Evolutionary conservation across 345 rosid species (phyloP).

Genomic region (Syzygium oleosum): DNA sequence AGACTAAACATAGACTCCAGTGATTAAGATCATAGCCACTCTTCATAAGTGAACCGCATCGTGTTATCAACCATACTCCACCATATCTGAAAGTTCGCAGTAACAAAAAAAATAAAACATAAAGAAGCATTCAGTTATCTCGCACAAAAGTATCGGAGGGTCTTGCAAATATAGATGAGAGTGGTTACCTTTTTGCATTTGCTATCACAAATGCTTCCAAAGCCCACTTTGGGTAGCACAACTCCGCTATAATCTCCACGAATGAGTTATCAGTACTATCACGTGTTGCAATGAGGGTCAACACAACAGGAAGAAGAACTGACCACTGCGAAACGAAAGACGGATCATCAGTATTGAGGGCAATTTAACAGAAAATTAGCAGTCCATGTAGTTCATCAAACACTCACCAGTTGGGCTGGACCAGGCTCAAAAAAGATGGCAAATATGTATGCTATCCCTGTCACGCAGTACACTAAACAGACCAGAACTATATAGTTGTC

Average conservation of each 20-base stretch:
- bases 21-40: conserved; percentile 60
- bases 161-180: neutral
- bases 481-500: conserved; percentile 76
- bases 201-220: conserved; percentile 90
- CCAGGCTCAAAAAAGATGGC: conserved; percentile 79
- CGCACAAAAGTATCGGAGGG: neutral
- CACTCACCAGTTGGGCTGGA: conserved; percentile 94
- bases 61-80: conserved; percentile 95
- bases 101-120: neutral
- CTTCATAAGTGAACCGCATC: conserved; percentile 71
- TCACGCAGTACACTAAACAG: conserved; percentile 90
- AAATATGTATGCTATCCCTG: conserved; percentile 77
- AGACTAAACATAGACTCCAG: conserved; percentile 48
- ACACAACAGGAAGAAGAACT: conserved; percentile 92
- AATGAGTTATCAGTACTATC: conserved; percentile 14
- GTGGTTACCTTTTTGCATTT: conserved; percentile 75
- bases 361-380: neutral
- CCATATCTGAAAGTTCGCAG: conserved; percentile 39
- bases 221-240: conserved; percentile 93
- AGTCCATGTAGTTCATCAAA: neutral
- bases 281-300: conserved; percentile 79
- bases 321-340: conserved; percentile 64
- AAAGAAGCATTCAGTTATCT: neutral
- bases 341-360: neutral
- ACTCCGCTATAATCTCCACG: conserved; percentile 25